Percentiles rank a stretch among this genome's conserved stretches.
phyloP scores from a whole-genome alignment of 192 early-diverging fungal genomes.

The Backusella liffmaniae region DNA sequence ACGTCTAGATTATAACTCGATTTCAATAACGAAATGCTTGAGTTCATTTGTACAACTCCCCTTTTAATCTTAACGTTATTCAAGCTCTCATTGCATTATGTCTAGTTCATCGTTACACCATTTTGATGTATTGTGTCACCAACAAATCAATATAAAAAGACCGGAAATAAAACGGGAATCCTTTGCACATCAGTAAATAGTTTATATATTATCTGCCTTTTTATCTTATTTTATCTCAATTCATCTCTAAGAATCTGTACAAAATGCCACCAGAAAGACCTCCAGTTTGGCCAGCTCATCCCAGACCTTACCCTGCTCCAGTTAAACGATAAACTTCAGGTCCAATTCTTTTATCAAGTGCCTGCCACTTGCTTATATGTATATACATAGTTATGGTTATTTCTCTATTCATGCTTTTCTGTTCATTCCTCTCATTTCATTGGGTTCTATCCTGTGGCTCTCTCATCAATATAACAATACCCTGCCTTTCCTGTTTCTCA shows the following conservation, averaged over 20 bases:
- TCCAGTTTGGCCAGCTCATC: constrained; percentile 16
- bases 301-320: constrained; percentile 31
- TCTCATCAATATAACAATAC: not conserved
- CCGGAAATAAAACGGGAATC: not conserved
- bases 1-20: not conserved
- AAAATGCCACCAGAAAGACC: constrained; percentile 39
- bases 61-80: not conserved
- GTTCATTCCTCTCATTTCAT: not conserved
- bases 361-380: not conserved
- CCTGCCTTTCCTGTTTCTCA: not conserved
- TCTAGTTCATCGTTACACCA: not conserved
- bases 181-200: not conserved
- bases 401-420: not conserved
- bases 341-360: not conserved
- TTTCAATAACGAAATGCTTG: not conserved
- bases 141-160: not conserved
- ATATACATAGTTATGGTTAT: not conserved
- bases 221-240: not conserved
- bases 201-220: not conserved
- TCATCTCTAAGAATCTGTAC: not conserved
- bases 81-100: not conserved
- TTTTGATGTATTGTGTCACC: not conserved
- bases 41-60: not conserved
- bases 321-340: not conserved
- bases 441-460: not conserved